Evolutionary conservation across 1,284 basidiomycete genomes (phyloP).

Genomic region (Malassezia nana): DNA sequence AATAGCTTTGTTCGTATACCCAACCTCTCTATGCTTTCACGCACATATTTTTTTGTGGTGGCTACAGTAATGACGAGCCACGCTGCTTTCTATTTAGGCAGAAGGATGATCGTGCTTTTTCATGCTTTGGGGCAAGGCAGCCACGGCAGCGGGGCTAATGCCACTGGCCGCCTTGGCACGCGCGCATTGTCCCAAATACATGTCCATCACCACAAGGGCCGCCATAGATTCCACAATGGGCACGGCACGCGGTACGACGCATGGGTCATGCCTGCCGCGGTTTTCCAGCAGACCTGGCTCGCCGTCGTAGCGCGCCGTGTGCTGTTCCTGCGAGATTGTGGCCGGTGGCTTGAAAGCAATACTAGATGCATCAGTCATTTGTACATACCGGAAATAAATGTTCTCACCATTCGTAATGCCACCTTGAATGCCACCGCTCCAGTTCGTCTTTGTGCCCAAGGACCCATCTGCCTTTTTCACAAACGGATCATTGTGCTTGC

Average conservation of each 20-base stretch:
- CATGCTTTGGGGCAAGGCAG: conserved; percentile 38
- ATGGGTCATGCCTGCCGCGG: conserved; percentile 89
- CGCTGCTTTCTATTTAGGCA: not conserved
- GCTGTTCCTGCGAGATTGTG: conserved; percentile 85
- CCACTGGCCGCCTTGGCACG: conserved; percentile 20
- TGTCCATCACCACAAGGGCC: conserved; percentile 83
- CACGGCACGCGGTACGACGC: conserved; percentile 87
- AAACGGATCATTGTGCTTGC: conserved; percentile 87
- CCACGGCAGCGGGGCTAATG: conserved; percentile 22
- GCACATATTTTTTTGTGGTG: not conserved
- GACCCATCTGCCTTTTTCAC: conserved; percentile 59
- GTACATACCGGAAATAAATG: conserved; percentile 79
- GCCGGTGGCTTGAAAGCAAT: conserved; percentile 97
- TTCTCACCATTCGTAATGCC: conserved; percentile 96
- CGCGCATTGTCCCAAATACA: conserved; percentile 36
- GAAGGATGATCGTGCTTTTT: conserved; percentile 20
- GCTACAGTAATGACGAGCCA: not conserved
- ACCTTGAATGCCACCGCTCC: conserved; percentile 94
- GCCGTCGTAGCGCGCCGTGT: conserved; percentile 85
- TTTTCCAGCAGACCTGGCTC: conserved; percentile 75
- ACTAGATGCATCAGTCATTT: conserved; percentile 50
- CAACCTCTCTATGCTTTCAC: not conserved
- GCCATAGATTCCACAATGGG: conserved; percentile 99
- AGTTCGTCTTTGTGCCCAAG: conserved; percentile 80
- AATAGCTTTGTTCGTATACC: conserved; percentile 17